Percentiles rank a stretch among this genome's conserved stretches.
Evolutionary conservation across 1,139 yeast genomes (phyloP).

Genomic region (Candida mesenterica): DNA sequence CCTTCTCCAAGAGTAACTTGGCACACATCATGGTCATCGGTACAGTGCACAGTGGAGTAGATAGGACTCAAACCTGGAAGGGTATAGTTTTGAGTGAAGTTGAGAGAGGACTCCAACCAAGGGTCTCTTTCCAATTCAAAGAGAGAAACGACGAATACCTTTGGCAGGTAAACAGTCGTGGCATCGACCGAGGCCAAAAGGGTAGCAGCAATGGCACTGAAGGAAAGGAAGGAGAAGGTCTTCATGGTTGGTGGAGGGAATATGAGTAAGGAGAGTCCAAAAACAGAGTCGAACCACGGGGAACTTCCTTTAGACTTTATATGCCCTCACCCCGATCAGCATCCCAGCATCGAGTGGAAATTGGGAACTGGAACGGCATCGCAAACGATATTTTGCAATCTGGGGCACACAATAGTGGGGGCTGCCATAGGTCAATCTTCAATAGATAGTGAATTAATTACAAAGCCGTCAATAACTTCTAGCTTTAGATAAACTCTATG

Average conservation of each 20-base stretch:
- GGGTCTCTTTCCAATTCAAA: conserved; percentile 54
- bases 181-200: conserved; percentile 21
- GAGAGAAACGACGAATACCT: conserved; percentile 56
- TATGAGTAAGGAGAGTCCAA: no score
- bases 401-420: no score
- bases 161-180: conserved; percentile 43
- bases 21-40: conserved; percentile 52
- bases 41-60: conserved; percentile 58
- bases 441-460: no score
- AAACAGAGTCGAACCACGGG: no score
- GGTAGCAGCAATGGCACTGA: conserved; percentile 12
- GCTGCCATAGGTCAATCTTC: no score
- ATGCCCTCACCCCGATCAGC: no score
- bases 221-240: conserved; percentile 11
- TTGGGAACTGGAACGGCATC: no score
- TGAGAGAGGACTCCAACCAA: conserved; percentile 43
- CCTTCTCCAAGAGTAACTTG: conserved; percentile 69
- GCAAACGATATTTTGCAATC: no score
- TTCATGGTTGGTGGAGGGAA: conserved; percentile 4
- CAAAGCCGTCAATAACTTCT: no score
- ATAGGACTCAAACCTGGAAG: conserved; percentile 65
- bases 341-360: no score
- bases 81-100: conserved; percentile 43
- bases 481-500: no score
- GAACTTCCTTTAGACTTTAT: no score